Evolutionary conservation across 2,329 filamentous ascomycete genomes (phyloP).

Genomic region (Calonectria naviculata): DNA sequence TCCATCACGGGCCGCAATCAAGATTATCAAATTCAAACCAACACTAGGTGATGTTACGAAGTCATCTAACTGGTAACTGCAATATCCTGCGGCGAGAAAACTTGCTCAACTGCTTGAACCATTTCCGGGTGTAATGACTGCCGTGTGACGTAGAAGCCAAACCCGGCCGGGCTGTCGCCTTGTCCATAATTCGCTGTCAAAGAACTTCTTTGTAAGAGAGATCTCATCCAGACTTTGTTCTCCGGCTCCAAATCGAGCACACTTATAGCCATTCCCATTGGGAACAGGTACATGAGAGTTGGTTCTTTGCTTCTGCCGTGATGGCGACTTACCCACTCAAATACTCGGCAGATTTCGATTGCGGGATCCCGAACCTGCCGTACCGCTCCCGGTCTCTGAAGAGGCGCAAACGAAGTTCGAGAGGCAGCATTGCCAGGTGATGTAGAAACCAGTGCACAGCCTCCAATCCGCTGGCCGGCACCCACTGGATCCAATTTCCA

Average conservation of each 20-base stretch:
- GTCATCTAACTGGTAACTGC: not conserved
- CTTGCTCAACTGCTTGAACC: slow-evolving; percentile 13
- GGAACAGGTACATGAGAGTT: slow-evolving; percentile 22
- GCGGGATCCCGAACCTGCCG: slow-evolving; percentile 18
- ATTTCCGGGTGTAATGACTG: slow-evolving; percentile 15
- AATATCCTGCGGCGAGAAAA: slow-evolving; percentile 7
- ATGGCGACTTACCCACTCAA: slow-evolving; percentile 25
- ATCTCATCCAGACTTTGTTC: not conserved
- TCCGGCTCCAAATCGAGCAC: slow-evolving; percentile 14
- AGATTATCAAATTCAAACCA: not conserved
- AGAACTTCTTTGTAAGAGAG: slow-evolving; percentile 7
- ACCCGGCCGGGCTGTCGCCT: slow-evolving; percentile 21
- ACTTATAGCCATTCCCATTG: slow-evolving; percentile 25
- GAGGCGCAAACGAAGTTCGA: slow-evolving; percentile 14
- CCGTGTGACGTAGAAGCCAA: slow-evolving; percentile 22
- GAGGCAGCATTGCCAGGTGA: not conserved
- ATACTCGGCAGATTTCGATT: slow-evolving; percentile 20
- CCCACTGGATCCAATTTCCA: slow-evolving; percentile 31
- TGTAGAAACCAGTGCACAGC: not conserved
- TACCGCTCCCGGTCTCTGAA: slow-evolving; percentile 12
- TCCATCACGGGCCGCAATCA: no score
- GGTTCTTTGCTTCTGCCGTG: slow-evolving; percentile 20
- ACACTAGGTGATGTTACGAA: not conserved
- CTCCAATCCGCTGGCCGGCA: slow-evolving; percentile 17
- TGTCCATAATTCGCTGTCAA: slow-evolving; percentile 21